These are phyloP conservation scores for Lycium barbarum DNA, from an alignment of 257 asterid genomes.

Conservation along the genomic window DNA sequence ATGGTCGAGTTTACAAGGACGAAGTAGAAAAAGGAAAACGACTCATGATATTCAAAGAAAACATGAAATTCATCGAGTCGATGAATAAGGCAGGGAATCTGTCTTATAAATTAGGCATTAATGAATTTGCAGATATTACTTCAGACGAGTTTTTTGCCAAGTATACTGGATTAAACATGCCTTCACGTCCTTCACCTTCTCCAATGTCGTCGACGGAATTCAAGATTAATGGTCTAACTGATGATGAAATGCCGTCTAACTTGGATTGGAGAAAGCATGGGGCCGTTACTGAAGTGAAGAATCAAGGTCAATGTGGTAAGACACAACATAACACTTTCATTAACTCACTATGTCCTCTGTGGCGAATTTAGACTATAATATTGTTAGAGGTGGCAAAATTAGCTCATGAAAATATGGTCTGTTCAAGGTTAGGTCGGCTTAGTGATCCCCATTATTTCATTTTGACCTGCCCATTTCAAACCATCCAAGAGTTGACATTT, in stretches of 20 bases:
- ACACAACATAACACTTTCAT: not conserved
- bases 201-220: not conserved
- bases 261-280: conserved; percentile 40
- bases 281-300: conserved; percentile 36
- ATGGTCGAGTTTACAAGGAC: conserved; percentile 41
- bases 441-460: too few relatives aligned
- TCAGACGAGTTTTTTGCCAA: conserved; percentile 44
- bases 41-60: conserved; percentile 47
- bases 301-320: conserved; percentile 40
- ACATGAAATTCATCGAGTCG: conserved; percentile 43
- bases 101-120: conserved; percentile 45
- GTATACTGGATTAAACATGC: conserved; percentile 30
- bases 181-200: not conserved
- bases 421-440: too few relatives aligned
- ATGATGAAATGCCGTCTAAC: conserved; percentile 13
- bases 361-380: not conserved
- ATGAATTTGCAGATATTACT: conserved; percentile 51
- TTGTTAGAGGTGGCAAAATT: not conserved
- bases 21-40: conserved; percentile 42
- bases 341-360: not conserved
- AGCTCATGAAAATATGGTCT: not conserved
- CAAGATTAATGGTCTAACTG: conserved; percentile 28
- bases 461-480: too few relatives aligned
- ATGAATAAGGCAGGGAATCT: conserved; percentile 40
- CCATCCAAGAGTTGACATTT: too few relatives aligned